Conservation (phyloP, 306 rosid genomes). For the Pyrus betulifolia region DNA sequence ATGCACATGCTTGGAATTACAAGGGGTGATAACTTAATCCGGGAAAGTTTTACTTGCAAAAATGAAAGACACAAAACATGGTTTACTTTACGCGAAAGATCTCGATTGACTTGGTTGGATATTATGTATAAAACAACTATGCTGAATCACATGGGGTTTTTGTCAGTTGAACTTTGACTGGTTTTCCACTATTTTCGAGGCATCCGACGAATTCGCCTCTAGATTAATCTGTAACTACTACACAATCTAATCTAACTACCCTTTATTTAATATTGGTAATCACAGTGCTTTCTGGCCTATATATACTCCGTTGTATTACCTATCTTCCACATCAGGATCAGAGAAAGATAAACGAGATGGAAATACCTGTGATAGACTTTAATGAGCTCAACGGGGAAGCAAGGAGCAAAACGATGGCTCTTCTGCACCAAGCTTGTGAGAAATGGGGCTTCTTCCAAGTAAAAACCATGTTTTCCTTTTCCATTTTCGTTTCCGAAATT, state of each 20-base stretch:
- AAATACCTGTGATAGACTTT: slow-evolving; percentile 70
- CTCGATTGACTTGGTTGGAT: background rate
- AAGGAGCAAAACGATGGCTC: slow-evolving; percentile 48
- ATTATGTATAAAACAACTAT: background rate
- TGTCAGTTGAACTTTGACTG: slow-evolving; percentile 16
- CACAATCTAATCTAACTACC: slow-evolving; percentile 16
- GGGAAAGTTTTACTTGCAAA: slow-evolving; percentile 12
- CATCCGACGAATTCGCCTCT: slow-evolving; percentile 6
- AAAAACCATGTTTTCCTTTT: background rate
- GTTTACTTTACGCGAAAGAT: slow-evolving; percentile 8
- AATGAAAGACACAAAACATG: slow-evolving; percentile 20
- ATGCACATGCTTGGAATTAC: background rate
- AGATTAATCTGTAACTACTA: slow-evolving; percentile 10
- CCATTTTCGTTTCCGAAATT: background rate
- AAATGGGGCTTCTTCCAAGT: slow-evolving; percentile 77
- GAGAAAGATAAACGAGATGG: slow-evolving; percentile 23
- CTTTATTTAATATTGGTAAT: slow-evolving; percentile 10
- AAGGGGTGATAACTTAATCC: background rate
- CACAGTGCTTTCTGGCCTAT: slow-evolving; percentile 24
- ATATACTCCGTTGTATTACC: slow-evolving; percentile 29
- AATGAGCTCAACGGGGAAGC: slow-evolving; percentile 48
- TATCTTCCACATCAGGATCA: slow-evolving; percentile 16
- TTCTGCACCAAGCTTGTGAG: slow-evolving; percentile 67
- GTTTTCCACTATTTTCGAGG: slow-evolving; percentile 4
- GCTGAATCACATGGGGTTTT: slow-evolving; percentile 6